Evolutionary conservation across 352 stramenopile species (phyloP).

Genomic region (Globisporangium abappressorium): DNA sequence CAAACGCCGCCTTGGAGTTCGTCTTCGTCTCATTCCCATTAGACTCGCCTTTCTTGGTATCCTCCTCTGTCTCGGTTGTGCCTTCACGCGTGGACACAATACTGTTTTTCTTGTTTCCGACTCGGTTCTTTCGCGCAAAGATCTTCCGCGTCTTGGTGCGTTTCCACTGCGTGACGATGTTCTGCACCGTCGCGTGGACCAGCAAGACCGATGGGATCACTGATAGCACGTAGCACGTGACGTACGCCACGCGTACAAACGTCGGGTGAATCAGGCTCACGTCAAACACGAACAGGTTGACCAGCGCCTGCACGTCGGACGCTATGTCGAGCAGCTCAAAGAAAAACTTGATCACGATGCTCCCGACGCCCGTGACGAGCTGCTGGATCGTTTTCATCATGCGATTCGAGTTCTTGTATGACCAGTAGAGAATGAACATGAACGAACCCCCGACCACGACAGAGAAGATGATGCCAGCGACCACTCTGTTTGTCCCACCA

Average conservation of each 20-base stretch:
- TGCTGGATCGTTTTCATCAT: slow-evolving; percentile 16
- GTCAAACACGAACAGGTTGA: slow-evolving; percentile 25
- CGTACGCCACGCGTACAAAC: slow-evolving; percentile 20
- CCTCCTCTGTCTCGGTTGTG: background rate
- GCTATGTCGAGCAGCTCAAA: slow-evolving; percentile 25
- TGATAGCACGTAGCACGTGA: slow-evolving; percentile 19
- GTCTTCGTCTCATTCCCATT: background rate
- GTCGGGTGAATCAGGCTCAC: slow-evolving; percentile 14
- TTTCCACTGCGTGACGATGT: slow-evolving; percentile 17
- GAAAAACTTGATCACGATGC: slow-evolving; percentile 13
- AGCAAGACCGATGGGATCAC: slow-evolving; percentile 10
- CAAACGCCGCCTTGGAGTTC: background rate
- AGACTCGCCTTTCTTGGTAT: background rate
- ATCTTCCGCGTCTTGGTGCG: slow-evolving; percentile 12
- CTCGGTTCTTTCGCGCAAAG: background rate
- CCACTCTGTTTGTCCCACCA: slow-evolving; percentile 5
- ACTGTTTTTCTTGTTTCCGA: background rate
- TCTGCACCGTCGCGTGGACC: slow-evolving; percentile 19
- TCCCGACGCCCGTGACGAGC: slow-evolving; percentile 18
- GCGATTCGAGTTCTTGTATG: slow-evolving; percentile 22
- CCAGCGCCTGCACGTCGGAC: slow-evolving; percentile 18
- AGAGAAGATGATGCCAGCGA: slow-evolving; percentile 19
- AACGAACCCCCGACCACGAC: slow-evolving; percentile 11
- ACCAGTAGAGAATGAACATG: slow-evolving; percentile 21
- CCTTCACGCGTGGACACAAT: background rate